Conservation (phyloP, 192 early-diverging fungal species). For the Backusella sp. region DNA sequence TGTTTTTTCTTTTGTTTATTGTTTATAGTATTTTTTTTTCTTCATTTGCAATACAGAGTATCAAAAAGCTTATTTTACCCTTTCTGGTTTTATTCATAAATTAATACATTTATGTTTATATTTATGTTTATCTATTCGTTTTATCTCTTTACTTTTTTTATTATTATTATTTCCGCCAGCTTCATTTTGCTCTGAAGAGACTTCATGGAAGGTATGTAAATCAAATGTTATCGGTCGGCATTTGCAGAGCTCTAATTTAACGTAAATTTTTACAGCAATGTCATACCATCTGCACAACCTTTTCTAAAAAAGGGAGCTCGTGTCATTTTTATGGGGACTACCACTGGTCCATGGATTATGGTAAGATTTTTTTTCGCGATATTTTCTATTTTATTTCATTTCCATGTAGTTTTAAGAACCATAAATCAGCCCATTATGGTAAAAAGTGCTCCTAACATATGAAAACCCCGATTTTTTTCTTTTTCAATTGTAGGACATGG, state of each 20-base stretch:
- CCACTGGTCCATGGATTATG: slow-evolving; percentile 19
- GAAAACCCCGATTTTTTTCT: not conserved
- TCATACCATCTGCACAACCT: slow-evolving; percentile 3
- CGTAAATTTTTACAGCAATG: slow-evolving; percentile 8
- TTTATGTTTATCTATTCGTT: not conserved
- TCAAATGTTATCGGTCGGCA: not conserved
- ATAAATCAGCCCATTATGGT: not conserved
- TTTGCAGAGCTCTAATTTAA: not conserved
- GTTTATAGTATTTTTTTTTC: not conserved
- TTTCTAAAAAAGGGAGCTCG: slow-evolving; percentile 13
- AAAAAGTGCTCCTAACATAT: not conserved
- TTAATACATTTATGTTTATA: not conserved
- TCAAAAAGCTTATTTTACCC: not conserved
- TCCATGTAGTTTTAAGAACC: not conserved
- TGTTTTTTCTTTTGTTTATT: not conserved
- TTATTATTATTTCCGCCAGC: not conserved
- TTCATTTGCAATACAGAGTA: not conserved
- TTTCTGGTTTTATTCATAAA: slow-evolving; percentile 4
- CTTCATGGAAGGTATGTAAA: slow-evolving; percentile 8
- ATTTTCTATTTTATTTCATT: not conserved
- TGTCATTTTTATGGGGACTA: slow-evolving; percentile 6
- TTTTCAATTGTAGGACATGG: slow-evolving; percentile 13
- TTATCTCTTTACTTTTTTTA: not conserved
- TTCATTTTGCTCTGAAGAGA: slow-evolving; percentile 19
- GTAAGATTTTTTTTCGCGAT: not conserved